Base-by-base conservation (phyloP, 805 yeast species). In the Candida andamanensis region DNA sequence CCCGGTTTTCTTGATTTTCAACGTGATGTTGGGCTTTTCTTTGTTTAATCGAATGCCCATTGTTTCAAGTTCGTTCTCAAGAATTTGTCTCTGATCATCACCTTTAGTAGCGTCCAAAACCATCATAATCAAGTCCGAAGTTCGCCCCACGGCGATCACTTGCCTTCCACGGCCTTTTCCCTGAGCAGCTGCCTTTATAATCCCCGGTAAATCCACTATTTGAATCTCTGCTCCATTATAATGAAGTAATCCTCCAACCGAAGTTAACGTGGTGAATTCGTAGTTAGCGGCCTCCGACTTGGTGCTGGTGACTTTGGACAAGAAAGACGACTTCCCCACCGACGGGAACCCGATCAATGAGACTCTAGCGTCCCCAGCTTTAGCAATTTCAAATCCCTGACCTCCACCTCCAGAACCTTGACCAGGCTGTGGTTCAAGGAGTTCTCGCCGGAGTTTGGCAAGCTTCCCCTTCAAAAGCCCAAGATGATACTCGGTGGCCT, bases 131-230 rank as follows among this genome's bases (percentile, higher is more conserved):
- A 90, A 64, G 52, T 92, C 97, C 0, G 96, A 87, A 0, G 97
- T 90, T 56, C 92, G 81, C 0, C 97, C 95, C 0, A 96, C 92
- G 2, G 97, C 83, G 43, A 90, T 89, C 25, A 92, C 97, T 57
- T 92, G 97, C 48, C 95, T 74, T 36, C 97, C 97, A 58, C 98
- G 77, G 47, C 98, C 98, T 58, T 89, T 89, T 49, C 97, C 97
- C 53, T 85, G 95, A 21, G 94, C 72, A 4, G 97, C 97, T 26
- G 97, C 97, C 54, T 85, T 85, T 36, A 90, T 90, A 46, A 90
- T 90, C 57, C 98, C 98, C 1, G 98, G 98, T 32, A 90, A 63
- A 71, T 90, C 98, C n/a, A 90, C 90, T 44, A 92, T 80, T 62
- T 90, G 98, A 41, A 90, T 87, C 51, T 89, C 96, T 0, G 97